Base-by-base conservation (phyloP, 177 flowering plant species). In the Vitis hybrid region DNA sequence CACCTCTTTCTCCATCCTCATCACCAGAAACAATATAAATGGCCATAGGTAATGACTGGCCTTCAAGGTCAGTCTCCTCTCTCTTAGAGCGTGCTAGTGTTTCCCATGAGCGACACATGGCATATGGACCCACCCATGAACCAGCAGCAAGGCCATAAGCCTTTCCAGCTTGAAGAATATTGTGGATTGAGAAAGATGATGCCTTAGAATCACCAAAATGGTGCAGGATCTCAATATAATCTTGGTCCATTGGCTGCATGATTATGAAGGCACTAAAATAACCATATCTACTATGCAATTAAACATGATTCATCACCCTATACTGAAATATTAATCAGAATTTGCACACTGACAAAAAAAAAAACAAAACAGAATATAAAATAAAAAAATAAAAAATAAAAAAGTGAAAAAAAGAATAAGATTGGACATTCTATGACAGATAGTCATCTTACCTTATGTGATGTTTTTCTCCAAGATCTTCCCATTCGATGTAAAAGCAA, bases 91-190 rank as follows among this genome's bases (percentile, higher is more conserved):
- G 87, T 34, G 83, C 82, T 73, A 95, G 88, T 71, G 88, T 78
- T 77, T 90, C 97, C 98, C 96, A 93, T 14, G 99, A 78, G 58
- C 98, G 91, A 69, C 99, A 95, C 82, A 84, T 84, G 66, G 99
- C 99, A 88, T 95, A 95, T 60, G 99, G 99, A 2, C 99, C 98
- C 0, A 91, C 87, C 99, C 99, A 93, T 72, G 97, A 91, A 34
- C 99, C 99, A 76, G 93, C 88, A 74, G 92, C 90, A 74, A 95
- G 94, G 39, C 88, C 92, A 80, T 90, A 95, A 45, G 80, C 74
- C 71, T 82, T 85, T 68, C 99, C 99, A 67, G 89, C 90, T 79
- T 82, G 80, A 69, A 95, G 82, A 74, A 95, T 94, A 82, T 88
- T 90, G 86, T 91, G 97, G 58, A 95, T 87, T 17, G 98, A 95